Conservation (phyloP, 768 basidiomycete species). For the Antrodiella citrinella region DNA sequence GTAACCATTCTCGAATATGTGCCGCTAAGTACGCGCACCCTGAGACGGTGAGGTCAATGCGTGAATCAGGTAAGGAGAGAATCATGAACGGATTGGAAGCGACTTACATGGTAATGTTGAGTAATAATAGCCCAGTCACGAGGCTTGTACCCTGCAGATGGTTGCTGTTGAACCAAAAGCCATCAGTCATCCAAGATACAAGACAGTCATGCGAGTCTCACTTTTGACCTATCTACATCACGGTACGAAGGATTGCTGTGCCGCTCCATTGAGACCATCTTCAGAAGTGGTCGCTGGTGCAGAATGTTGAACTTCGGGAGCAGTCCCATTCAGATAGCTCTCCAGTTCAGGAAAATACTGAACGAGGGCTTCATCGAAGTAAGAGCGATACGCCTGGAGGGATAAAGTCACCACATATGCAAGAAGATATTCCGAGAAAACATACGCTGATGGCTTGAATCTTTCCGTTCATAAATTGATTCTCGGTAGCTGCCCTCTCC, state of each 20-base stretch:
- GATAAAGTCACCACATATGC: background rate
- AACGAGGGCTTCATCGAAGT: slow-evolving; percentile 61
- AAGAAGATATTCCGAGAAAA: background rate
- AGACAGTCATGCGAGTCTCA: no score
- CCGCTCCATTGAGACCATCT: background rate
- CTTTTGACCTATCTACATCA: background rate
- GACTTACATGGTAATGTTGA: no score
- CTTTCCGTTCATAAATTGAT: slow-evolving; percentile 89
- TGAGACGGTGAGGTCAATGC: no score
- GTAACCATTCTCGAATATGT: no score
- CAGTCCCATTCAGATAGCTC: slow-evolving; percentile 14
- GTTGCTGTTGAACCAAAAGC: no score
- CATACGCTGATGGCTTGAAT: slow-evolving; percentile 66
- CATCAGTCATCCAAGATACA: no score
- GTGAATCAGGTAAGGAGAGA: no score
- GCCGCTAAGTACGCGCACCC: no score
- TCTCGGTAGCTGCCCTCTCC: slow-evolving; percentile 80
- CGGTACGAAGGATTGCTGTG: background rate
- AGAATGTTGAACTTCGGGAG: no score
- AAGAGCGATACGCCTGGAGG: slow-evolving; percentile 58
- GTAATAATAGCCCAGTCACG: no score
- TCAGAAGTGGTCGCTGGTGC: background rate
- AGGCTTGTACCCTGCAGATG: no score
- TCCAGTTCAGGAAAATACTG: slow-evolving; percentile 67
- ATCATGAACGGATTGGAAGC: no score